Conservation (phyloP, 257 asterid species). For the Verbascum thapsus region DNA sequence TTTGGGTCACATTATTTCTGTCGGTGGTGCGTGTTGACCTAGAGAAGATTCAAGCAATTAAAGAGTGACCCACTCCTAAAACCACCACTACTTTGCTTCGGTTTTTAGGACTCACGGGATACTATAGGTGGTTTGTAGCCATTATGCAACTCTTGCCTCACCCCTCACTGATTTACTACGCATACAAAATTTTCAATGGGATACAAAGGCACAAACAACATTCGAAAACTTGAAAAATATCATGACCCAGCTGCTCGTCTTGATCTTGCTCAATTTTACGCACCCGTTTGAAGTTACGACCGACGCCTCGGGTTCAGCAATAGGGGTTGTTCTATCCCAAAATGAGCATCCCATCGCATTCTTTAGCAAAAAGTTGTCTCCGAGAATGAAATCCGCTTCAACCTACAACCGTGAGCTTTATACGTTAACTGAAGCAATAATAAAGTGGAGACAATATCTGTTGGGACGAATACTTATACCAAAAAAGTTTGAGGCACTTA, state of each 20-base stretch:
- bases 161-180: background rate
- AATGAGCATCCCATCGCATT: background rate
- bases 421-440: background rate
- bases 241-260: background rate
- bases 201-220: background rate
- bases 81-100: background rate
- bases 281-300: background rate
- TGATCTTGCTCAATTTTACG: background rate
- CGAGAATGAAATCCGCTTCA: background rate
- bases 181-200: background rate
- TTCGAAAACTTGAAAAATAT: background rate
- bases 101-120: background rate
- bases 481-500: background rate
- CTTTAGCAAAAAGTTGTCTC: background rate
- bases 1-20: background rate
- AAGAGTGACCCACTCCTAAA: background rate
- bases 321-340: background rate
- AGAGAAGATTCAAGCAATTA: background rate
- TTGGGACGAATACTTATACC: background rate
- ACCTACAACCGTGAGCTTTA: background rate
- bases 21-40: background rate
- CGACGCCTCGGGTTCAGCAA: background rate
- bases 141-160: background rate
- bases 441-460: background rate
- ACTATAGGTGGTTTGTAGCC: background rate